Evolutionary conservation across 2,329 filamentous ascomycete species (phyloP).

Genomic region (Talaromyces albobiverticillius): DNA sequence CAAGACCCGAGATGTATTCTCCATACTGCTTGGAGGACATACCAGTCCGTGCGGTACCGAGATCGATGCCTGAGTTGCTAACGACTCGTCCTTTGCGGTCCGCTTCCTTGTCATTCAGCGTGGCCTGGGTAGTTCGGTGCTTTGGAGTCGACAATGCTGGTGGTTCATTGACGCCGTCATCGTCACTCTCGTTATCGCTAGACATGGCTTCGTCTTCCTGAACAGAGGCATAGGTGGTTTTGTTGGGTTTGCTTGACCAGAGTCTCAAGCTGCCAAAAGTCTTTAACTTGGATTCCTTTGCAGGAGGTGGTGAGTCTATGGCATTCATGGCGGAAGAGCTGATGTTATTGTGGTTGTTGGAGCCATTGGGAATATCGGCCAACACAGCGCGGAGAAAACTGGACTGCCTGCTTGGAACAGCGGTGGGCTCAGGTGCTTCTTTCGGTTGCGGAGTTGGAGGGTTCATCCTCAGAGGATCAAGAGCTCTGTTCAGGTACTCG

Average conservation of each 20-base stretch:
- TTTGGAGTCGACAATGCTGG: slow-evolving; percentile 6
- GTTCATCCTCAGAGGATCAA: slow-evolving; percentile 47
- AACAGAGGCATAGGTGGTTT: slow-evolving; percentile 33
- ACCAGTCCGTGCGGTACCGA: slow-evolving; percentile 23
- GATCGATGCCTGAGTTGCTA: slow-evolving; percentile 41
- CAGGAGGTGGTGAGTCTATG: background rate
- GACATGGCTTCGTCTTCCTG: slow-evolving; percentile 21
- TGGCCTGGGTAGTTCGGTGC: slow-evolving; percentile 3
- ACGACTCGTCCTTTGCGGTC: slow-evolving; percentile 45
- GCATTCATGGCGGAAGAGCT: background rate
- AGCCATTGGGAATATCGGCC: slow-evolving; percentile 33
- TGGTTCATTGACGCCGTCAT: slow-evolving; percentile 10
- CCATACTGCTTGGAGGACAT: slow-evolving; percentile 36
- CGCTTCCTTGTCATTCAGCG: slow-evolving; percentile 20
- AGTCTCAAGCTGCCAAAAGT: slow-evolving; percentile 25
- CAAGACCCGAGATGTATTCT: slow-evolving; percentile 41
- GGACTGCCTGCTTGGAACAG: slow-evolving; percentile 22
- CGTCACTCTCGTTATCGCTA: slow-evolving; percentile 23
- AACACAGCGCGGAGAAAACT: slow-evolving; percentile 30
- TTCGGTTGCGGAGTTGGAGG: slow-evolving; percentile 42
- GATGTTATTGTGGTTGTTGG: slow-evolving; percentile 12
- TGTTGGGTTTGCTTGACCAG: slow-evolving; percentile 32
- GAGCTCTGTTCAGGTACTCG: slow-evolving; percentile 33
- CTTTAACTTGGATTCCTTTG: slow-evolving; percentile 21
- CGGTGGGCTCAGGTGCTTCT: slow-evolving; percentile 19